Evolutionary conservation across 2,329 filamentous ascomycete genomes (phyloP), one percentile per base, ranked within the genome.

Genomic region (Calycina herbarum): DNA sequence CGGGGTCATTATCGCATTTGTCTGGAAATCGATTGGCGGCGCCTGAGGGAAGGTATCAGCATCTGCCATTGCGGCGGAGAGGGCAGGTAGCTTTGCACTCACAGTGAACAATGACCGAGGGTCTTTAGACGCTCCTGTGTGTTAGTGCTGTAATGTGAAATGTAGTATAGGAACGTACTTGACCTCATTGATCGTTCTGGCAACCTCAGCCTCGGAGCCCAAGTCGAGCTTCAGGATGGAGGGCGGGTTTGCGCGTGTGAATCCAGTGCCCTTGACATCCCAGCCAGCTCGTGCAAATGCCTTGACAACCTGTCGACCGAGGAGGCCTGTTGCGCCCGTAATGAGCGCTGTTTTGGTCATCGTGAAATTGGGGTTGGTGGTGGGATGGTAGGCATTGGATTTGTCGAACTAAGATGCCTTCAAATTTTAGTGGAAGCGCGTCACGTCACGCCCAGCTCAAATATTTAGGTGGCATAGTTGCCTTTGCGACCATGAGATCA

Each of bases 21-120:
- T 97, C 93, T 1, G 94, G 93, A 73, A 90, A 96, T 68, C 92
- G 88, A 77, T 96, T 94, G 57, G 93, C 93, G 51, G 93, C 94
- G 75, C 91, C 91, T 94, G 63, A 27, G 40, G 64, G 42, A 20
- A 10, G 15, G 7, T 3, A 42, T 70, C 54, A 70, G 69, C 45
- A 15, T 56, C 20, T 20, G 17, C 24, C 24, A 15, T 33, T 10
- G 10, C 24, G 6, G 20, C 8, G 10, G 8, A 13, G 20, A 27
- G 27, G 48, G n/a, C 20, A 20, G 20, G 5, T 51, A 27, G 35
- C 24, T 31, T 15, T 40, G 40, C n/a, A 35, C 87, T 76, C 78
- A 93, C 92, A 94, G 77, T 96, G 93, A 42, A 96, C 85, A 57
- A 96, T 87, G 62, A 91, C 92, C 67, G 89, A 80, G 6, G 92